Percentiles rank a stretch among this genome's conserved stretches.
Conservation (phyloP, 2,329 filamentous ascomycete genomes). For the Huntiella omanensis region DNA sequence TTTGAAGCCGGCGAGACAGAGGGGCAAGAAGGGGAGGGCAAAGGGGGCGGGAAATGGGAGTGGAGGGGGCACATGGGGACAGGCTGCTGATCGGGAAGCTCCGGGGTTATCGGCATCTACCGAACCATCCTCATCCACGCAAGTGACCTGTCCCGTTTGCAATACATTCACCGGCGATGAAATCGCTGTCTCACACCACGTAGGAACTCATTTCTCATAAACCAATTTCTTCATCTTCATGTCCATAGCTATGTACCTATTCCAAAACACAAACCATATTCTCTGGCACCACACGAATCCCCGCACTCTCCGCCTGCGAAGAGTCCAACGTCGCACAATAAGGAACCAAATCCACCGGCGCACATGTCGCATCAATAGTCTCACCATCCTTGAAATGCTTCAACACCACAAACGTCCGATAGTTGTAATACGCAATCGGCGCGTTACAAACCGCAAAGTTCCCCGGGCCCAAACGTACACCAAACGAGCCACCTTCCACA, state of each 20-base stretch:
- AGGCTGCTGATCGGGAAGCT: neutral
- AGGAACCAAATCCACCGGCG: conserved; percentile 24
- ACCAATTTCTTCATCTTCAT: neutral
- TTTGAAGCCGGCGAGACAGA: conserved; percentile 22
- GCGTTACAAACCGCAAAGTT: conserved; percentile 26
- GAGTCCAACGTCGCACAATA: conserved; percentile 19
- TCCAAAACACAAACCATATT: too few species aligned
- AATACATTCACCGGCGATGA: conserved; percentile 48
- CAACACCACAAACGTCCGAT: conserved; percentile 16
- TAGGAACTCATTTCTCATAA: conserved; percentile 34
- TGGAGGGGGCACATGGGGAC: neutral
- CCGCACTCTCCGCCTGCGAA: neutral
- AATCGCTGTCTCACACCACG: conserved; percentile 46
- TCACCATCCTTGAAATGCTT: conserved; percentile 12
- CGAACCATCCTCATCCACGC: too few species aligned
- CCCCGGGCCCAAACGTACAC: conserved; percentile 16
- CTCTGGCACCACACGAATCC: too few species aligned
- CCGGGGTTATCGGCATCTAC: neutral
- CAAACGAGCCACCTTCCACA: conserved; percentile 19
- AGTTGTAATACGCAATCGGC: conserved; percentile 23
- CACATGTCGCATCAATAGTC: conserved; percentile 22
- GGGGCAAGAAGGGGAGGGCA: neutral
- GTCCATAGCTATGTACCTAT: too few species aligned
- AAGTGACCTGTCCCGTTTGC: conserved; percentile 43
- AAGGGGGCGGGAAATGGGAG: neutral